Evolutionary conservation across 2,329 filamentous ascomycete genomes (phyloP), one percentile per base, ranked within the genome.

Genomic region (Mycosphaerella sp.): DNA sequence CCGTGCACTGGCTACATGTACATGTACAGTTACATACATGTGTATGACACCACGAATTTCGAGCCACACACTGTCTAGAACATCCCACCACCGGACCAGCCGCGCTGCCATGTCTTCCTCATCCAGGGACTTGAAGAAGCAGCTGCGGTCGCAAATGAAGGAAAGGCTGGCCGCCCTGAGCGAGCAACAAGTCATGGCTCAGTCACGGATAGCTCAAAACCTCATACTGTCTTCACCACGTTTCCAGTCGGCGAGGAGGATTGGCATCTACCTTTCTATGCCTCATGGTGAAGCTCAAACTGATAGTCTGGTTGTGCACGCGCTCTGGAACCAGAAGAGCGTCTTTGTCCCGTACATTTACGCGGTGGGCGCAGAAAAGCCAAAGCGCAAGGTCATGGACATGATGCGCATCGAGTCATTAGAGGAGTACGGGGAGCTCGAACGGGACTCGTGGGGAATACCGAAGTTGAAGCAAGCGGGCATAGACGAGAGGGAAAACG

Each of bases 191-290:
- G 76, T 89, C 51, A 69, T 73, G 51, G 69, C 72, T 42, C 90
- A 95, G 76, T 93, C 90, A 90, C 75, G 70, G 48, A 75, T 74
- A 61, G 83, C 88, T 21, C 85, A 84, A 60, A 78, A 82, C 51
- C 75, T 79, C 6, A 73, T 96, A 38, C 75, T 85, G 43, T 75
- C 78, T 9, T 81, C 91, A 64, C 78, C 81, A 48, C 86, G 89
- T 51, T 98, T 95, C 69, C 75, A 82, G 59, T 77, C 84, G 51
- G 91, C 93, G 41, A 79, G 77, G 56, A 80, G 82, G 50, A 81
- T 98, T 65, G 90, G 88, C 63, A 79, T 98, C 53, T 98, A 95
- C 69, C 78, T 98, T 12, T 93, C 92, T 9, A 98, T 98, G 93
- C 90, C 91, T 0, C 75, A 77, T 8, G 86, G 85, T 23, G 93